A percentile compares a stretch with the other conserved stretches of the same genome.
These are phyloP conservation scores for Lachnellula cervina DNA, from an alignment of 2,329 filamentous ascomycete species.

Conservation along the genomic window DNA sequence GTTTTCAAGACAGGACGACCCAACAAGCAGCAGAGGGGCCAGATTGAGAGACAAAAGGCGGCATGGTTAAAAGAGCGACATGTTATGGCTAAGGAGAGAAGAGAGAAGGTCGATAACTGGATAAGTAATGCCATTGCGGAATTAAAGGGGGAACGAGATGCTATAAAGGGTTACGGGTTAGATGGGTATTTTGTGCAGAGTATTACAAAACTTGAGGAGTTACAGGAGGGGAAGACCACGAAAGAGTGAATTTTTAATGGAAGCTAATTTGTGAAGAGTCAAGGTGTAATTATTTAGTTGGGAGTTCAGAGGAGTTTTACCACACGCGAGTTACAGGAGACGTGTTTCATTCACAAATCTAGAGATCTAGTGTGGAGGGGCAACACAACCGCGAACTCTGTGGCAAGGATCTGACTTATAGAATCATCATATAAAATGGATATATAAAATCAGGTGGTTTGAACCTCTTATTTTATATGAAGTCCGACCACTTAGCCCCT, in stretches of 20 bases:
- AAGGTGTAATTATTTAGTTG: background rate
- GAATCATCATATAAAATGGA: too few relatives aligned
- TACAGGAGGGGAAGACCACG: background rate
- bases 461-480: too few relatives aligned
- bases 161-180: background rate
- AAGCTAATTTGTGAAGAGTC: too few relatives aligned
- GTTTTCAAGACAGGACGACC: conserved; percentile 4
- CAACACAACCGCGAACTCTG: too few relatives aligned
- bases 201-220: conserved; percentile 2
- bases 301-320: too few relatives aligned
- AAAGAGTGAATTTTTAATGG: too few relatives aligned
- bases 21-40: conserved; percentile 6
- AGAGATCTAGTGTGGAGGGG: too few relatives aligned
- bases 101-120: background rate
- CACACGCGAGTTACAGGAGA: too few relatives aligned
- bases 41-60: background rate
- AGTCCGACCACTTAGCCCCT: too few relatives aligned
- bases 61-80: conserved; percentile 1
- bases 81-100: background rate
- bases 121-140: conserved; percentile 1
- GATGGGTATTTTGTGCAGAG: conserved; percentile 4
- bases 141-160: background rate
- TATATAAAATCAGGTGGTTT: too few relatives aligned
- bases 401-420: too few relatives aligned
- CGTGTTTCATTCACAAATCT: too few relatives aligned